Evolutionary conservation across 2,329 filamentous ascomycete species (phyloP).

Genomic region (Diaporthe ilicicola): DNA sequence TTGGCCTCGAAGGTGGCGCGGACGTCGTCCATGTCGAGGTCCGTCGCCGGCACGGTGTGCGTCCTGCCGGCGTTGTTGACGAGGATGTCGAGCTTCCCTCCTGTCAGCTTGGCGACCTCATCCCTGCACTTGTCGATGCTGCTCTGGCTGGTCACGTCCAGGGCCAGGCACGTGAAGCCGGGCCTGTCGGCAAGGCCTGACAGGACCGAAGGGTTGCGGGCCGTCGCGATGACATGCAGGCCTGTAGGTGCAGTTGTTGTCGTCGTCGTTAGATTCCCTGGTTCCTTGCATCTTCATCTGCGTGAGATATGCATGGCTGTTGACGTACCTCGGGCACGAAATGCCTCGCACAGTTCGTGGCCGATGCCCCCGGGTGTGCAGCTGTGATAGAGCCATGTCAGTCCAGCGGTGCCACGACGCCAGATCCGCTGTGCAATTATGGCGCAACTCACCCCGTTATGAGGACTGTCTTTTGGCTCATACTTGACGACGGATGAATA

Average conservation of each 20-base stretch:
- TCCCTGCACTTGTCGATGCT: conserved; percentile 59
- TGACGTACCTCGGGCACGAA: conserved; percentile 58
- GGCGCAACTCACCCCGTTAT: conserved; percentile 4
- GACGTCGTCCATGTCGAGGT: conserved; percentile 59
- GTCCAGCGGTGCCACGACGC: neutral
- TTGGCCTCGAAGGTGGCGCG: conserved; percentile 65
- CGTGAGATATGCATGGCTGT: too few species aligned
- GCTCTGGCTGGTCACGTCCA: conserved; percentile 62
- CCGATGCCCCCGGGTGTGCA: conserved; percentile 68
- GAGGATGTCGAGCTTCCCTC: conserved; percentile 64
- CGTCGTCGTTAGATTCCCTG: neutral
- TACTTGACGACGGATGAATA: neutral
- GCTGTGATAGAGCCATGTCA: conserved; percentile 42
- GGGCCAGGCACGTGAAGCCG: conserved; percentile 56
- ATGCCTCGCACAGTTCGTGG: conserved; percentile 61
- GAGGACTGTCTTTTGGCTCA: conserved; percentile 7
- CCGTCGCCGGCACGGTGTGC: conserved; percentile 33
- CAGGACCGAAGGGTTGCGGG: conserved; percentile 59
- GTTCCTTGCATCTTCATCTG: too few species aligned
- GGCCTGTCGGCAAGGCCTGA: conserved; percentile 50
- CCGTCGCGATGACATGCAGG: conserved; percentile 65
- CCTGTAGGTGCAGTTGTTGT: conserved; percentile 42
- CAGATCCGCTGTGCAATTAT: neutral
- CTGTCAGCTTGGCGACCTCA: conserved; percentile 56
- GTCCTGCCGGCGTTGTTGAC: conserved; percentile 61